These are phyloP conservation scores for Rhodotorula sp. DNA, from an alignment of 1,284 basidiomycete genomes.

Conservation along the genomic window DNA sequence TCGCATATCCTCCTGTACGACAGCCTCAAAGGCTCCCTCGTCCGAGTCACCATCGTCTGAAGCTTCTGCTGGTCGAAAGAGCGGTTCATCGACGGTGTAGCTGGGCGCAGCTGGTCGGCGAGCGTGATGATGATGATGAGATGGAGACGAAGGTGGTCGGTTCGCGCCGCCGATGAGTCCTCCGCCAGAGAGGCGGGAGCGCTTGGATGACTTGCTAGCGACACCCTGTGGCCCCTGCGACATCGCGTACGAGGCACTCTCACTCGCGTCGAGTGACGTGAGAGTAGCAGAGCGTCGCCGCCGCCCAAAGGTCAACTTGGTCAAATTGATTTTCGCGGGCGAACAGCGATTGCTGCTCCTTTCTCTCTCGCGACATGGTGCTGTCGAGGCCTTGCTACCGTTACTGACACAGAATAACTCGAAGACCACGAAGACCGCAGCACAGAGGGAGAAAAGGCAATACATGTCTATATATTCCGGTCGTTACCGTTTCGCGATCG, in stretches of 20 bases:
- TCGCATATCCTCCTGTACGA: slow-evolving; percentile 2
- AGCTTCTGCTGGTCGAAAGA: slow-evolving; percentile 12
- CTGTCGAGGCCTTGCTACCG: no score
- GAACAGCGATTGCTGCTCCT: no score
- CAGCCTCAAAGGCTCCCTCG: slow-evolving; percentile 7
- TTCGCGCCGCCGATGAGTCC: slow-evolving; percentile 2
- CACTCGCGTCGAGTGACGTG: not conserved
- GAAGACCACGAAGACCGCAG: not conserved
- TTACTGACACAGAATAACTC: no score
- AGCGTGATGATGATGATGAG: not conserved
- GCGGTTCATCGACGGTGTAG: not conserved
- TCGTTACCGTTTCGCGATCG: not conserved
- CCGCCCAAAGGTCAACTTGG: no score
- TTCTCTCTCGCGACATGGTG: no score
- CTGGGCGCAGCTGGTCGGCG: not conserved
- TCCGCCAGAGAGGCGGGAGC: slow-evolving; percentile 1
- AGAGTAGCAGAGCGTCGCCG: no score
- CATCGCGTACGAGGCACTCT: not conserved
- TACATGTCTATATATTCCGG: not conserved
- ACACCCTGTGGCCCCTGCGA: not conserved
- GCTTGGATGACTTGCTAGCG: slow-evolving; percentile 3
- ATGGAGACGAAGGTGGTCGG: not conserved
- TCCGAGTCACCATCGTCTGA: slow-evolving; percentile 7
- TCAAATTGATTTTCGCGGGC: no score
- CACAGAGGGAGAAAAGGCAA: not conserved